Evolutionary conservation across 2,329 filamentous ascomycete genomes (phyloP).

Genomic region (Ascosphaera aggregata): DNA sequence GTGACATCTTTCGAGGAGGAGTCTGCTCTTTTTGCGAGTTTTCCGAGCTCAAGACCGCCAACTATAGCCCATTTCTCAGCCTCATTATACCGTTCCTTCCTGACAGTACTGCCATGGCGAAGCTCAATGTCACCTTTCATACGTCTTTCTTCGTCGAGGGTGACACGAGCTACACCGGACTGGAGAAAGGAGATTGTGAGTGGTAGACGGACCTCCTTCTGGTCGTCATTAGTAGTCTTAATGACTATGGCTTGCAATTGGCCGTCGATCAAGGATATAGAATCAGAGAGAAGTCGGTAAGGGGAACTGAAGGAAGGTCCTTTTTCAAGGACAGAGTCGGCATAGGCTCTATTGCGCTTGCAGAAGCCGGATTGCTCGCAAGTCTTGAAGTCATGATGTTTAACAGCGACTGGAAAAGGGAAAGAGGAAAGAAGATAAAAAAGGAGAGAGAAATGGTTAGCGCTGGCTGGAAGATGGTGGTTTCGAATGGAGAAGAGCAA

Average conservation of each 20-base stretch:
- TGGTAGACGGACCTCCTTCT: slow-evolving; percentile 49
- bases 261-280: slow-evolving; percentile 55
- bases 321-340: slow-evolving; percentile 46
- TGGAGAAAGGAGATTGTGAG: slow-evolving; percentile 73
- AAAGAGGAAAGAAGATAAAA: no score
- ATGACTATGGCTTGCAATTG: slow-evolving; percentile 58
- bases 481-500: no score
- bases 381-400: slow-evolving; percentile 93
- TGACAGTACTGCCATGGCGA: slow-evolving; percentile 56
- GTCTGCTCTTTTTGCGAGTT: slow-evolving; percentile 41
- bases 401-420: slow-evolving; percentile 71
- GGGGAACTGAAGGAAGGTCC: slow-evolving; percentile 53
- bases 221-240: slow-evolving; percentile 47
- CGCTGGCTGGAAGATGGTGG: no score
- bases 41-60: slow-evolving; percentile 52
- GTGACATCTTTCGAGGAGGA: slow-evolving; percentile 46
- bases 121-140: slow-evolving; percentile 75
- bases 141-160: slow-evolving; percentile 76
- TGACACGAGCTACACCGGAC: slow-evolving; percentile 68
- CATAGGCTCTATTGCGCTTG: slow-evolving; percentile 76
- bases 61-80: slow-evolving; percentile 68
- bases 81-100: slow-evolving; percentile 91
- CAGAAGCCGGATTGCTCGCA: slow-evolving; percentile 94
- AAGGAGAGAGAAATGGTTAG: no score
- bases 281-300: slow-evolving; percentile 50